Conservation (phyloP, 1,284 basidiomycete species). For the Ustilago curta region DNA sequence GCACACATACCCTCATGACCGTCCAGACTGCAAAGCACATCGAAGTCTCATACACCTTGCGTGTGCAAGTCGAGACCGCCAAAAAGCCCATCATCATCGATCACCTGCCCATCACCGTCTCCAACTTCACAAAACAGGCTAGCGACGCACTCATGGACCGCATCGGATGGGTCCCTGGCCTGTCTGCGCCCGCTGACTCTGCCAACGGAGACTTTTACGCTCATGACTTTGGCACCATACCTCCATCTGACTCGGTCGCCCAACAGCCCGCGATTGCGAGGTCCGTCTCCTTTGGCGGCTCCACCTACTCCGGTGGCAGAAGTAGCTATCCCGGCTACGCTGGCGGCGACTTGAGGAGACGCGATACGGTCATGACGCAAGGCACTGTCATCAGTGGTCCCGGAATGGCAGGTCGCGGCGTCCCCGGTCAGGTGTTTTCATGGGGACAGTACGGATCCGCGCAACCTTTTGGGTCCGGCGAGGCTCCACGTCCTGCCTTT, state of each 20-base stretch:
- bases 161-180: constrained; percentile 64
- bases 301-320: constrained; percentile 28
- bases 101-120: constrained; percentile 63
- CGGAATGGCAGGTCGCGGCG: constrained; percentile 63
- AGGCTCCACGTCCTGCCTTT: constrained; percentile 49
- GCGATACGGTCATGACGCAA: constrained; percentile 63
- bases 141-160: constrained; percentile 44
- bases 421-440: constrained; percentile 59
- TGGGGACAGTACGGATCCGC: constrained; percentile 59
- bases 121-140: constrained; percentile 51
- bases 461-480: constrained; percentile 41
- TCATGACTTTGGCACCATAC: constrained; percentile 2
- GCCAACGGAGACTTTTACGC: background rate
- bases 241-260: constrained; percentile 6
- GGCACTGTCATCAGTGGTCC: constrained; percentile 55
- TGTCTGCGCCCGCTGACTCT: constrained; percentile 42
- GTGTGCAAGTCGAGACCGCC: constrained; percentile 61
- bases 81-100: constrained; percentile 66
- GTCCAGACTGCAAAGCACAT: constrained; percentile 67
- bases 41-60: constrained; percentile 64
- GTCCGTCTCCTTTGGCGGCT: constrained; percentile 45
- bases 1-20: constrained; percentile 63
- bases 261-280: constrained; percentile 33
- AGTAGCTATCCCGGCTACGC: constrained; percentile 34
- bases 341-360: constrained; percentile 44